Evolutionary conservation across 73 alveolate species (phyloP).

Genomic region (Paramecium caudatum): DNA sequence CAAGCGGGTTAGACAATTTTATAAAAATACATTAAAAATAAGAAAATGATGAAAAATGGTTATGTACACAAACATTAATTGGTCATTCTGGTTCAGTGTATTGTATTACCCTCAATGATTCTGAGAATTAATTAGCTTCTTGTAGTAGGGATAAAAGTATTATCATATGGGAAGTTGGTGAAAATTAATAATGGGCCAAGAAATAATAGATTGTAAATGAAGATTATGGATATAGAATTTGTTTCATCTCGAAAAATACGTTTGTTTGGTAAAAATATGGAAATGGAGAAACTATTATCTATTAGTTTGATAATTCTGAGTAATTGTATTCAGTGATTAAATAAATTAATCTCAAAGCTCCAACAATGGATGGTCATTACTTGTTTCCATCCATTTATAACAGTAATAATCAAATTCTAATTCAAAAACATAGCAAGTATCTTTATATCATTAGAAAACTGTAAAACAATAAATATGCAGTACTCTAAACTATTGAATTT

Average conservation of each 20-base stretch:
- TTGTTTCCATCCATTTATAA: background rate
- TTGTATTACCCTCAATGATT: background rate
- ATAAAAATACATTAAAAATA: background rate
- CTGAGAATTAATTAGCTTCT: background rate
- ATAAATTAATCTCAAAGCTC: background rate
- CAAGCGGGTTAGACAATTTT: background rate
- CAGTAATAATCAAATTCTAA: background rate
- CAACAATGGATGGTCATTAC: background rate
- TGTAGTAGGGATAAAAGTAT: constrained; percentile 23
- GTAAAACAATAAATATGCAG: background rate
- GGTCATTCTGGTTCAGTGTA: constrained; percentile 28
- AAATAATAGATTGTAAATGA: background rate
- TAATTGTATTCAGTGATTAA: background rate
- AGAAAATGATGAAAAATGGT: background rate
- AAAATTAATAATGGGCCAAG: background rate
- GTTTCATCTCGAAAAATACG: background rate
- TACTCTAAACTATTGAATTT: constrained; percentile 24
- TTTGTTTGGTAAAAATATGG: constrained; percentile 37
- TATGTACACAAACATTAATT: background rate
- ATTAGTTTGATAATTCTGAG: background rate
- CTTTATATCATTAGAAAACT: background rate
- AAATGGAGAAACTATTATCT: background rate
- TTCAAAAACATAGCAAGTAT: background rate
- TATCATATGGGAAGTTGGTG: background rate
- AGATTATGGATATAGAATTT: constrained; percentile 17